A percentile compares a stretch with the other conserved stretches of the same genome.
These are phyloP conservation scores for Gracilaria gracilis DNA, from an alignment of 23 red algal species.

Conservation along the genomic window DNA sequence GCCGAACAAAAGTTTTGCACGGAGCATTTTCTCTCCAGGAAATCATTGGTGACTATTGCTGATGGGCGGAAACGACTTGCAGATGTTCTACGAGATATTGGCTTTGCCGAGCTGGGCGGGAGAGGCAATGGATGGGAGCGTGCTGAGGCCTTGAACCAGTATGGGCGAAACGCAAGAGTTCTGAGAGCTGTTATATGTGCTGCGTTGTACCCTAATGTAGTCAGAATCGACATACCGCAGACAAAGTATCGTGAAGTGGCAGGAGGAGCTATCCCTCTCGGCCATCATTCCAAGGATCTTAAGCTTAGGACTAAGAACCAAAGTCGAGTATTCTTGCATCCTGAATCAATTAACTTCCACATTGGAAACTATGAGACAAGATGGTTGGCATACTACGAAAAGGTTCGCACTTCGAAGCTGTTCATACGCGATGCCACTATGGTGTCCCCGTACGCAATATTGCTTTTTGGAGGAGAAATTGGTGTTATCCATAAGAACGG, in stretches of 20 bases:
- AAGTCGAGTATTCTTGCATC: conserved; percentile 71
- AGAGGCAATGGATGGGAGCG: conserved; percentile 46
- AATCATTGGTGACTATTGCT: conserved; percentile 61
- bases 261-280: conserved; percentile 62
- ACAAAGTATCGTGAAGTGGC: conserved; percentile 60
- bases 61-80: conserved; percentile 70
- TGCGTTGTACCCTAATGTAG: conserved; percentile 85
- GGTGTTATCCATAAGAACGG: conserved; percentile 72
- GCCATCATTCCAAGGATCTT: conserved; percentile 54
- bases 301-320: conserved; percentile 52
- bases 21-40: conserved; percentile 61
- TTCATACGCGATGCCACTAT: conserved; percentile 72
- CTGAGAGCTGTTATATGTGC: conserved; percentile 75
- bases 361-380: conserved; percentile 61
- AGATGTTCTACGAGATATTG: conserved; percentile 63
- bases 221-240: conserved; percentile 69
- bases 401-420: conserved; percentile 64
- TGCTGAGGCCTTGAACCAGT: conserved; percentile 27
- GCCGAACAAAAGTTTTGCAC: conserved; percentile 60
- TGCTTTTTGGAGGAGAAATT: conserved; percentile 90
- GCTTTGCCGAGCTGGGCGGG: conserved; percentile 54
- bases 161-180: conserved; percentile 47
- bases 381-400: conserved; percentile 75
- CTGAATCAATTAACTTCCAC: conserved; percentile 71
- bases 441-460: conserved; percentile 83